These are phyloP conservation scores for Aschersonia sp. DNA, from an alignment of 2,329 filamentous ascomycete species.

Conservation along the genomic window DNA sequence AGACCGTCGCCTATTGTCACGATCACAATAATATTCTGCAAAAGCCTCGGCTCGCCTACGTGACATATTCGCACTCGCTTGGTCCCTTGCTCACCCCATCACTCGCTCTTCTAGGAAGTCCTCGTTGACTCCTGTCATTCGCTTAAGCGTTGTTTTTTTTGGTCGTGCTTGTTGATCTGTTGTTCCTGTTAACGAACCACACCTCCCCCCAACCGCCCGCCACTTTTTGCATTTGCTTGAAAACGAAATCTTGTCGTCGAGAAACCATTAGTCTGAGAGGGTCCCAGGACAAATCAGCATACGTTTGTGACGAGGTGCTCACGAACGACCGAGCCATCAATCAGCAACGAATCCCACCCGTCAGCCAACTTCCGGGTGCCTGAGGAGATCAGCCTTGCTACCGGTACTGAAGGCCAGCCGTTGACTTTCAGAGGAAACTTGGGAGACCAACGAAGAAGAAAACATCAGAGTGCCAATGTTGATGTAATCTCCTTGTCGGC, in stretches of 20 bases:
- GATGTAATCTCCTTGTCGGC: background rate
- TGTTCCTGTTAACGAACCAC: background rate
- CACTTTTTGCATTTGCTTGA: too few species aligned
- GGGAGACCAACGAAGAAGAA: background rate
- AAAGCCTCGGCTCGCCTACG: slow-evolving; percentile 1
- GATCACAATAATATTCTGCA: background rate
- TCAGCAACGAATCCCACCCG: too few species aligned
- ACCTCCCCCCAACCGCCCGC: too few species aligned
- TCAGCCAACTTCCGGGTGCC: too few species aligned
- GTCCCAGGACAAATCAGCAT: too few species aligned
- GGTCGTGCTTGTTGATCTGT: background rate
- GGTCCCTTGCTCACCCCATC: slow-evolving; percentile 22
- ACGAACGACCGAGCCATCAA: too few species aligned
- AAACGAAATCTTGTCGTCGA: too few species aligned
- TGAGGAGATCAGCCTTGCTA: too few species aligned
- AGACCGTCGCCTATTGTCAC: background rate
- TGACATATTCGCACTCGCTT: slow-evolving; percentile 31
- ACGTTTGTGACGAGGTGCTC: too few species aligned
- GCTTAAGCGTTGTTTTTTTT: slow-evolving; percentile 29
- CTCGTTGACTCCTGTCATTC: slow-evolving; percentile 65
- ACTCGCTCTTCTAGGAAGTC: slow-evolving; percentile 43
- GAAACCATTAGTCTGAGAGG: too few species aligned
- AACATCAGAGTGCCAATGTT: slow-evolving; percentile 1
- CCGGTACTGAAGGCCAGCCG: too few species aligned
- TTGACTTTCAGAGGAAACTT: background rate